Evolutionary conservation across 1,284 basidiomycete species (phyloP), one percentile per base, ranked within the genome.

Genomic region (Cryptococcus jaspeensis): DNA sequence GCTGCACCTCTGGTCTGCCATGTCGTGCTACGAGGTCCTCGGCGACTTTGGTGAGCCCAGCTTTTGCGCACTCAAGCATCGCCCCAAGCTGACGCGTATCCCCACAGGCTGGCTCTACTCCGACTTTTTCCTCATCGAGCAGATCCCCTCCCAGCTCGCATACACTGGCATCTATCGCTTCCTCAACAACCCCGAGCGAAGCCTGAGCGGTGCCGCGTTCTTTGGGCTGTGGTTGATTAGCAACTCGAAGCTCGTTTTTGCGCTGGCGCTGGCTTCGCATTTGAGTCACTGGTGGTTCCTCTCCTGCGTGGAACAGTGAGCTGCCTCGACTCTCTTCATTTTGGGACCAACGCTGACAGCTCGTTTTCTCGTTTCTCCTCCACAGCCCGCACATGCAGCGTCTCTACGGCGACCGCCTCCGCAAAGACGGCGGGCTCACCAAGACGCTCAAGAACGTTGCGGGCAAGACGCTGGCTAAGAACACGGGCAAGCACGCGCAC

Each of bases 151-250:
- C 1, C 86, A 92, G 63, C 81, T 98, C 8, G 91, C 94, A 61
- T 98, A 98, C 75, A 95, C 92, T 50, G 95, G 95, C 35, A 98
- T 99, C 67, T 97, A 94, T 78, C 85, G 91, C 84, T 95, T 91
- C 80, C 80, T 96, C 57, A 96, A 99, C 78, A 96, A 98, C 72
- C 95, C 95, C 0, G 95, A 99, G 76, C 73, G 82, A 35, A 85
- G 90, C 39, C 92, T 96, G 86, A 92, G 92, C 25, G 92, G 92
- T 1, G 92, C 93, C 0, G 90, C 92, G 0, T 95, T 96, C 83
- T 91, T 98, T 65, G 95, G 95, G 13, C 80, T 98, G 16, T 88
- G 89, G 2, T 81, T 98, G 52, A 89, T 99, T 70, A 92, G 89
- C 59, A 91, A 89, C 11, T 92, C 87, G 71, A 92, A 90, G 70